phyloP scores from a whole-genome alignment of 208 protist genomes.

The Angomonas ambiguus region DNA sequence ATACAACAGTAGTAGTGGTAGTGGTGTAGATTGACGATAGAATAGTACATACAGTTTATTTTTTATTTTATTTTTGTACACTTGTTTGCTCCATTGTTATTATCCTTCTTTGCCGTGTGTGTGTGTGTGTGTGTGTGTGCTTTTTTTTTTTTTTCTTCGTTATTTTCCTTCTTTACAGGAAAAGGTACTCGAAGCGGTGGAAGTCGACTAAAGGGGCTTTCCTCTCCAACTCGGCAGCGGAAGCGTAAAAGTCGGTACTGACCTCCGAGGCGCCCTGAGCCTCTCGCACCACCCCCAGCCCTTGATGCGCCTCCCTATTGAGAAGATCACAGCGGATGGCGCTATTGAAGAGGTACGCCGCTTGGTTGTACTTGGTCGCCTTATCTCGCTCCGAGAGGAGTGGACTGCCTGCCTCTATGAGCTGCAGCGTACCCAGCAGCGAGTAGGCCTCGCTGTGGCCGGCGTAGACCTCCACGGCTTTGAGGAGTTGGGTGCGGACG shows the following conservation, averaged over 20 bases:
- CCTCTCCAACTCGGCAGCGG: constrained; percentile 43
- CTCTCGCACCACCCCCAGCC: constrained; percentile 57
- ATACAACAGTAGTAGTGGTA: background rate
- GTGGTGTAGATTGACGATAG: too few species aligned
- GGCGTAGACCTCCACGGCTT: constrained; percentile 33
- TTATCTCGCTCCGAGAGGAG: constrained; percentile 26
- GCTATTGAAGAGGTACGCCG: constrained; percentile 42
- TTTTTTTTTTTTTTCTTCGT: constrained; percentile 8
- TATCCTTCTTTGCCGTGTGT: constrained; percentile 7
- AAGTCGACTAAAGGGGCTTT: constrained; percentile 56
- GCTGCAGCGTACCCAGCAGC: constrained; percentile 40
- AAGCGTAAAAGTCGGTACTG: constrained; percentile 56
- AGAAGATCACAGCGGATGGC: constrained; percentile 35
- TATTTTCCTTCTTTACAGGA: constrained; percentile 21
- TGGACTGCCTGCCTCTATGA: constrained; percentile 42
- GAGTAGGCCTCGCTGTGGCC: constrained; percentile 51
- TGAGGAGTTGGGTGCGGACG: constrained; percentile 25
- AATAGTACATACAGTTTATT: too few species aligned
- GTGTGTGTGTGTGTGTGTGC: background rate
- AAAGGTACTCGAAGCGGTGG: constrained; percentile 55
- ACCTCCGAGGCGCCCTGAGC: constrained; percentile 48
- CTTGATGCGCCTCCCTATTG: constrained; percentile 37
- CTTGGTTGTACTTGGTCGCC: constrained; percentile 40
- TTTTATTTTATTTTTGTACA: background rate
- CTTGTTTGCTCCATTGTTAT: constrained; percentile 5